Evolutionary conservation across 805 yeast genomes (phyloP), one percentile per base, ranked within the genome.

Genomic region (Zygosaccharomyces kombuchaensis): DNA sequence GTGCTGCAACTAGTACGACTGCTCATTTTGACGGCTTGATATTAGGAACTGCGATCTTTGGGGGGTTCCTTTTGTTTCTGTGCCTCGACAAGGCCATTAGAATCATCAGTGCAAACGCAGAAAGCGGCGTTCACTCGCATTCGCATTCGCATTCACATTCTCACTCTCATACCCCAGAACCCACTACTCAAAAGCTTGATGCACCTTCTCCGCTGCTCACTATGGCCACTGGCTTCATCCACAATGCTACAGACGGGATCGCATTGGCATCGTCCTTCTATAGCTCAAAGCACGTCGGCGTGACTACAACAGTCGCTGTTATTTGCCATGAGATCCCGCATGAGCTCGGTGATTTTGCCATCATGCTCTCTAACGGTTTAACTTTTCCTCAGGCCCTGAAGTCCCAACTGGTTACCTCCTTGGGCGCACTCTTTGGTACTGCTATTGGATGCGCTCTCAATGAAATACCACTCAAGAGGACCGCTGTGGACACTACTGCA

Each of bases 311-410:
- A 17, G 65, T 84, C 30, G 87, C 90, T 1, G 82, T 84, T 23
- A 74, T 84, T 50, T 75, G 82, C 63, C 93, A 85, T 60, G 93
- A 85, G 60, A 76, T 84, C 40, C 93, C 93, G 5, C 93, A 85
- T 60, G 88, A 84, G 58, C 76, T 85, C 50, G 90, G 91, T 39
- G 93, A 85, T 58, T 85, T 81, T 65, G 90, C 89, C 0, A 67
- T 85, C 21, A 67, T 85, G 48, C 80, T 81, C 56, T 47, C 60
- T 2, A 82, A 82, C 17, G 91, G 91, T 0, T 76, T 81, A 53
- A 71, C 85, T 16, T 80, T 80, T 63, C 65, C 77, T 63, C 79
- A 79, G 51, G 88, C 87, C 2, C 72, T 82, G 73, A 73, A 72
- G 43, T 79, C 86, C 0, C 90, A 84, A 63, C 72, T 82, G 43